Conservation (phyloP, 495 filamentous ascomycete genomes). For the Chlorociboria aeruginascens region DNA sequence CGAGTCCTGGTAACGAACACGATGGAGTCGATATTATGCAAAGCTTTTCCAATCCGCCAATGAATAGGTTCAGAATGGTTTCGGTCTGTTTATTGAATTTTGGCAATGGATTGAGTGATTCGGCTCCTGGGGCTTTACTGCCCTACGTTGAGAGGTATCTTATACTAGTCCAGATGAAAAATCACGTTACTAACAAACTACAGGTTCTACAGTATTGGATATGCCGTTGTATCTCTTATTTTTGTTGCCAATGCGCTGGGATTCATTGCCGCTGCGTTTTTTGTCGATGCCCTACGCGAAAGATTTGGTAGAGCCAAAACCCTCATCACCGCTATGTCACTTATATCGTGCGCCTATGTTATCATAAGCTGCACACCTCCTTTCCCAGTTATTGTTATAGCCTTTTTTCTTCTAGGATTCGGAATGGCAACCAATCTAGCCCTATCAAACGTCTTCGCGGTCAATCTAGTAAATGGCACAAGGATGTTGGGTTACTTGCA, state of each 20-base stretch:
- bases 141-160: constrained; percentile 51
- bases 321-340: constrained; percentile 42
- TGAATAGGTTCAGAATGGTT: constrained; percentile 37
- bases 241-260: constrained; percentile 70
- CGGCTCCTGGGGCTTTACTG: constrained; percentile 59
- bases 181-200: constrained; percentile 16
- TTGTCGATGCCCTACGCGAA: constrained; percentile 43
- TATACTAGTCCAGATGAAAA: too few species aligned
- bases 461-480: constrained; percentile 51
- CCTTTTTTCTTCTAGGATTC: constrained; percentile 56
- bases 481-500: constrained; percentile 51
- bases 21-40: constrained; percentile 33
- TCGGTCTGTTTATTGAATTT: constrained; percentile 40
- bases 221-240: constrained; percentile 63
- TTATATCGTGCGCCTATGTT: constrained; percentile 41
- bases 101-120: constrained; percentile 47
- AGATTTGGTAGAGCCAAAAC: constrained; percentile 52
- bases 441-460: constrained; percentile 63
- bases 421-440: constrained; percentile 57
- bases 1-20: constrained; percentile 24
- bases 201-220: constrained; percentile 55
- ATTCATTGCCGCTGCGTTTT: constrained; percentile 60
- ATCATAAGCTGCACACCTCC: constrained; percentile 55
- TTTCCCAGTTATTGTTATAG: constrained; percentile 50
- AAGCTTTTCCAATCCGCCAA: constrained; percentile 38